phyloP scores from a whole-genome alignment of 306 rosid genomes.

The Vigna reflexopilosa region DNA sequence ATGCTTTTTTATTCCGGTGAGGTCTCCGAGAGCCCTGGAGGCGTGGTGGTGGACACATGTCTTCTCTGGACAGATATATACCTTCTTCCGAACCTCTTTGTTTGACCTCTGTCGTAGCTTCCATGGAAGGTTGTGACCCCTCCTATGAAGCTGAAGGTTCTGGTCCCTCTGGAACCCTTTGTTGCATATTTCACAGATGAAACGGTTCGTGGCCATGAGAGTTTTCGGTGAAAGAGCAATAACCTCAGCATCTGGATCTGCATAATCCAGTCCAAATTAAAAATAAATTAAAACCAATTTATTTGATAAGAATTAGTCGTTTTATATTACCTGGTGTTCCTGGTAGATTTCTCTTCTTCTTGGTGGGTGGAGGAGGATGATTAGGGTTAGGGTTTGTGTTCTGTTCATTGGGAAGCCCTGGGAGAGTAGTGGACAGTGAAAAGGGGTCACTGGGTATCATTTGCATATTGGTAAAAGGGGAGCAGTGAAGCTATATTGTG shows the following conservation, averaged over 20 bases:
- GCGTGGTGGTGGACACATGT: conserved; percentile 85
- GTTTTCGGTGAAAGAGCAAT: conserved; percentile 79
- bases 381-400: conserved; percentile 63
- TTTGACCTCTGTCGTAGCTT: conserved; percentile 69
- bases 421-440: conserved; percentile 59
- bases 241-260: conserved; percentile 97
- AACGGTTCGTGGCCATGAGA: conserved; percentile 85
- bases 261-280: not conserved
- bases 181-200: conserved; percentile 89
- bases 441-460: conserved; percentile 67
- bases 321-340: conserved; percentile 74
- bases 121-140: conserved; percentile 95
- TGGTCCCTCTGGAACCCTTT: conserved; percentile 93
- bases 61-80: conserved; percentile 84
- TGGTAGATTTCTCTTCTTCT: conserved; percentile 87
- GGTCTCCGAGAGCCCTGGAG: conserved; percentile 82
- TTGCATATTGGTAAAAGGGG: conserved; percentile 34
- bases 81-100: conserved; percentile 79
- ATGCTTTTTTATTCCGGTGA: conserved; percentile 89
- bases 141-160: conserved; percentile 79
- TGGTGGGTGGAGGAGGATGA: conserved; percentile 48
- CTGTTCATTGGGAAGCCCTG: conserved; percentile 54
- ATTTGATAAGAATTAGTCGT: not conserved
- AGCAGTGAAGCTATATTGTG: conserved; percentile 17
- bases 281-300: not conserved